These are phyloP conservation scores for Rhytidiadelphus loreus DNA, from an alignment of 225 moss, liverwort and hornwort species.

Conservation along the genomic window DNA sequence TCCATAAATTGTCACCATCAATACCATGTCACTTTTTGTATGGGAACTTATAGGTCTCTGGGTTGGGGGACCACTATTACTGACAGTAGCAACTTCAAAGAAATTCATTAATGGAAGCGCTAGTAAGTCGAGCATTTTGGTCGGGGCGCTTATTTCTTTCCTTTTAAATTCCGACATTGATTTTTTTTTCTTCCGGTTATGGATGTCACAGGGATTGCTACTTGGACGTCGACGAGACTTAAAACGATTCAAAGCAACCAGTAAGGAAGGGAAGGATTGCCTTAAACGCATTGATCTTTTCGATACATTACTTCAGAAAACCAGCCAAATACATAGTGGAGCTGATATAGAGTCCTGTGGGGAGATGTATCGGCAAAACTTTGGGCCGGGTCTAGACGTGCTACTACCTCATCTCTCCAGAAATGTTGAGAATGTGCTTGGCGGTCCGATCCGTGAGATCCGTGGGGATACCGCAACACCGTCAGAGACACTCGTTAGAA, in stretches of 20 bases:
- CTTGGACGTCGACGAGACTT: slow-evolving; percentile 40
- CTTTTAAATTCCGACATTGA: not conserved
- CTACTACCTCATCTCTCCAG: slow-evolving; percentile 62
- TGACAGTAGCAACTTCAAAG: not conserved
- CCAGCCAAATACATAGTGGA: slow-evolving; percentile 50
- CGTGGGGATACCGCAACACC: not conserved
- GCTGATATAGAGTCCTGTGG: slow-evolving; percentile 66
- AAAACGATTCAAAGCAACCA: slow-evolving; percentile 65
- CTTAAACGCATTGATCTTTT: slow-evolving; percentile 65
- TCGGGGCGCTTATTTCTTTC: not conserved
- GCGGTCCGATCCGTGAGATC: slow-evolving; percentile 19
- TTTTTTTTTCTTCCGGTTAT: not conserved
- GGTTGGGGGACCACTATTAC: not conserved
- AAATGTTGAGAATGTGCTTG: slow-evolving; percentile 30
- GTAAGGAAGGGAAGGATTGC: slow-evolving; percentile 65
- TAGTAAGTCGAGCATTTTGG: not conserved
- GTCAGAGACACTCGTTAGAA: not conserved
- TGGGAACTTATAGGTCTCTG: not conserved
- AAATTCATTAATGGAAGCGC: not conserved
- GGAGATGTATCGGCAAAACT: slow-evolving; percentile 55
- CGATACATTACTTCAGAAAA: slow-evolving; percentile 69
- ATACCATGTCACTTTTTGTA: not conserved
- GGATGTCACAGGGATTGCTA: slow-evolving; percentile 7
- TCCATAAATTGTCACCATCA: not conserved
- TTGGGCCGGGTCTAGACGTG: slow-evolving; percentile 63